Evolutionary conservation across 2,329 filamentous ascomycete genomes (phyloP), one percentile per base, ranked within the genome.

Genomic region (Penicillium aurantiogriseum): DNA sequence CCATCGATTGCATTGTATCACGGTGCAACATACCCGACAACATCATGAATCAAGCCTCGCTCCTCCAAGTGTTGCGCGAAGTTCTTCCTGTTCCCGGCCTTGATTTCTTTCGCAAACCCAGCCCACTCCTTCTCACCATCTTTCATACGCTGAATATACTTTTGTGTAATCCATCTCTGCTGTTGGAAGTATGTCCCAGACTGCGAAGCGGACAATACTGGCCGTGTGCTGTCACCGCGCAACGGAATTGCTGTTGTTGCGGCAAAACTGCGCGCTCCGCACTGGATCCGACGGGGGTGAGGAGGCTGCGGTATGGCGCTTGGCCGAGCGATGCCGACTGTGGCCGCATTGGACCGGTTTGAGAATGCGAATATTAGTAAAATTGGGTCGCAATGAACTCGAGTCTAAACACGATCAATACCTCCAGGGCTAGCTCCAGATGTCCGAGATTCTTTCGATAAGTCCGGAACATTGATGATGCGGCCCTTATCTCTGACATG

Each of bases 51-150:
- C 31, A 78, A 67, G 0, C 76, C 77, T 63, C 79, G 70, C 57
- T 80, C 76, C 60, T 81, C 78, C 29, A 81, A 64, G 36, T 77
- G 70, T 46, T 72, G 65, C 21, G 76, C 65, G 60, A 81, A 79
- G 56, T 70, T 76, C 62, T 78, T 74, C 57, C 74, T 71, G 54
- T 74, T 72, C 10, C 79, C 79, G 19, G 62, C 69, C 57, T 74
- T 71, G 57, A 80, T 80, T 52, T 79, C 74, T 53, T 74, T 52
- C 8, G 77, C 77, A 51, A 71, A 71, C 17, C 54, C 56, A 38
- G 67, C 64, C 77, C 77, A 80, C 64, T 77, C 69, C 42, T 69
- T 56, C 58, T 76, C 67, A 0, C 74, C 76, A n/a, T 76, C 75
- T 45, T 73, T 66, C 58, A 71, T 74, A 35, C 73, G 72, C 50